Percentiles rank a stretch among this genome's conserved stretches.
phyloP scores from a whole-genome alignment of 164 flowering plant genomes.

The Saururus chinensis region DNA sequence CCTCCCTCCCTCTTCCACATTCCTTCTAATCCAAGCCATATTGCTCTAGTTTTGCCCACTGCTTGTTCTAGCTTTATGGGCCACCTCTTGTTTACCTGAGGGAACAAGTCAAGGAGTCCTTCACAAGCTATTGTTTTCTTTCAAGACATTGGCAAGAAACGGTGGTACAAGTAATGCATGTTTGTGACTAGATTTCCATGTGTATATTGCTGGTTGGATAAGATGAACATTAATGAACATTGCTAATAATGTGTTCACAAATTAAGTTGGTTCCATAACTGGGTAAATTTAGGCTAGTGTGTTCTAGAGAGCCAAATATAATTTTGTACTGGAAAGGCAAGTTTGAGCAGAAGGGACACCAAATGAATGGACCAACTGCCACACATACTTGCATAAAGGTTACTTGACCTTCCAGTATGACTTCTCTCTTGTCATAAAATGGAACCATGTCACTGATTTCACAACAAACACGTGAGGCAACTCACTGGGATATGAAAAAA shows the following conservation, averaged over 20 bases:
- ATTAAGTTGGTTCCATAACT: neutral
- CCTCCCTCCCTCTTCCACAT: neutral
- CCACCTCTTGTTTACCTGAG: neutral
- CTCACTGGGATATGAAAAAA: too few relatives aligned
- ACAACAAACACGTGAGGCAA: neutral
- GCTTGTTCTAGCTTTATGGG: neutral
- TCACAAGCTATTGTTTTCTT: neutral
- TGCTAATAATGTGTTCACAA: neutral
- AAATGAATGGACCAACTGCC: neutral
- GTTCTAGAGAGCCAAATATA: neutral
- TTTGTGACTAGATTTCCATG: too few relatives aligned
- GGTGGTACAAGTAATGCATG: neutral
- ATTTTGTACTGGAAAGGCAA: neutral
- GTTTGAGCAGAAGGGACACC: neutral
- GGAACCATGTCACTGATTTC: neutral
- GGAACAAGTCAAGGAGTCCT: neutral
- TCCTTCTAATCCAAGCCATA: slow-evolving; percentile 3
- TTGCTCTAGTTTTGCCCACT: neutral
- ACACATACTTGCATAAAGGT: neutral
- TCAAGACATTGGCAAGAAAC: neutral
- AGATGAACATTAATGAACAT: neutral
- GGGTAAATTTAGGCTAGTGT: neutral
- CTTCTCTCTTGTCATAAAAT: neutral
- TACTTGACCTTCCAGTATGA: neutral
- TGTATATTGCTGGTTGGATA: neutral